A percentile compares a stretch with the other conserved stretches of the same genome.
These are phyloP conservation scores for Aquilaria agallochum DNA, from an alignment of 441 rosid genomes.

Conservation along the genomic window DNA sequence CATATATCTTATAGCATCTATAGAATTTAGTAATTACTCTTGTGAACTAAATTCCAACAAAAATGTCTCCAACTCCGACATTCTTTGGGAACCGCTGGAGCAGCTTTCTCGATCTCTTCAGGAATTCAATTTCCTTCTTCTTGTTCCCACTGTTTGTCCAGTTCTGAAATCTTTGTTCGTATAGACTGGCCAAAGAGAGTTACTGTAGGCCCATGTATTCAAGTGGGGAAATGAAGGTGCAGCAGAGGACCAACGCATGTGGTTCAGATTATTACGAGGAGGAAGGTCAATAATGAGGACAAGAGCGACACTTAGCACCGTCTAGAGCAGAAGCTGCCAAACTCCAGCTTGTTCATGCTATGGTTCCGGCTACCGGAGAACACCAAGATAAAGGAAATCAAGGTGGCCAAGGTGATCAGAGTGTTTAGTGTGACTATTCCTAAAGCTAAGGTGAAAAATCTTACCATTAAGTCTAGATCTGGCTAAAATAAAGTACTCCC, in stretches of 20 bases:
- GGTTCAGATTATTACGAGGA: constrained; percentile 46
- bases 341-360: constrained; percentile 32
- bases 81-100: too few species aligned
- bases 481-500: too few species aligned
- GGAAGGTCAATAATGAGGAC: constrained; percentile 44
- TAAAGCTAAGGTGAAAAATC: constrained; percentile 29
- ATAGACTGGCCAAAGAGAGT: constrained; percentile 34
- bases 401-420: constrained; percentile 39
- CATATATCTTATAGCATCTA: too few species aligned
- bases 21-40: too few species aligned
- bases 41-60: too few species aligned
- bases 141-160: too few species aligned
- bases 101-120: too few species aligned
- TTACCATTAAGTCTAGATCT: background rate
- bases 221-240: constrained; percentile 44
- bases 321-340: constrained; percentile 21
- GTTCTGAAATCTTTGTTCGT: too few species aligned
- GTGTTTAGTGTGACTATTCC: constrained; percentile 44
- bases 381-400: constrained; percentile 37
- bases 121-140: too few species aligned
- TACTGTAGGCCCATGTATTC: constrained; percentile 41
- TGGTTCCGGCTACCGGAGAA: constrained; percentile 45
- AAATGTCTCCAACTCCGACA: too few species aligned
- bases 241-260: constrained; percentile 36
- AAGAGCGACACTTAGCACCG: constrained; percentile 42